phyloP scores from a whole-genome alignment of 257 asterid genomes.

The Oldenlandia corymbosa region DNA sequence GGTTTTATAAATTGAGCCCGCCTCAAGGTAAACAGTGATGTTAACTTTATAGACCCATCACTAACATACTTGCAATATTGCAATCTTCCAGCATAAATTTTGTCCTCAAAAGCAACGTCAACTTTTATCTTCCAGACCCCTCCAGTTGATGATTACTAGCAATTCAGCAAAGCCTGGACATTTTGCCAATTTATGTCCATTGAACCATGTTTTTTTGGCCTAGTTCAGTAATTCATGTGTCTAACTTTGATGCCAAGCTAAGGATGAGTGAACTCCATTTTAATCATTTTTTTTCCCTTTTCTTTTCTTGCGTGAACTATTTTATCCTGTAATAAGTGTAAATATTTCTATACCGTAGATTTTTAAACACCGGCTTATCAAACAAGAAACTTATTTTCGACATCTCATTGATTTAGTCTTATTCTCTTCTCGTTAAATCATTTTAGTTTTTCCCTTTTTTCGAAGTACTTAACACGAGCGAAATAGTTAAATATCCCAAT shows the following conservation, averaged over 20 bases:
- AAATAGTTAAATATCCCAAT: no score
- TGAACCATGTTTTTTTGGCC: background rate
- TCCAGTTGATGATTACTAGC: background rate
- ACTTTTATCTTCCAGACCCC: slow-evolving; percentile 13
- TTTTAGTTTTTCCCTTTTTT: no score
- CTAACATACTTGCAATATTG: background rate
- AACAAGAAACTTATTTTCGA: no score
- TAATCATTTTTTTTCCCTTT: background rate
- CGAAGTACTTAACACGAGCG: no score
- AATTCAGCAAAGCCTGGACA: no score
- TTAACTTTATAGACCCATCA: slow-evolving; percentile 17
- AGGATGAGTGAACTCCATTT: background rate
- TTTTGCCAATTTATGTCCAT: background rate
- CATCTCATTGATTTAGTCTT: no score
- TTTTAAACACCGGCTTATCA: no score
- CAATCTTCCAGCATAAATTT: slow-evolving; percentile 1
- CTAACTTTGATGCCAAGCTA: background rate
- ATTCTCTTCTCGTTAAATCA: no score
- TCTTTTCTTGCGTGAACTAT: no score
- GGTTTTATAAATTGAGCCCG: slow-evolving; percentile 15
- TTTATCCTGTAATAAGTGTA: no score
- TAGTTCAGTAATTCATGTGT: no score
- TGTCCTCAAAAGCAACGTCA: slow-evolving; percentile 14
- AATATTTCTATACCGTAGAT: no score
- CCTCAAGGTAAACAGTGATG: background rate